Evolutionary conservation across 129 eudicot genomes (phyloP).

Genomic region (Centrapalus pauciflorus): DNA sequence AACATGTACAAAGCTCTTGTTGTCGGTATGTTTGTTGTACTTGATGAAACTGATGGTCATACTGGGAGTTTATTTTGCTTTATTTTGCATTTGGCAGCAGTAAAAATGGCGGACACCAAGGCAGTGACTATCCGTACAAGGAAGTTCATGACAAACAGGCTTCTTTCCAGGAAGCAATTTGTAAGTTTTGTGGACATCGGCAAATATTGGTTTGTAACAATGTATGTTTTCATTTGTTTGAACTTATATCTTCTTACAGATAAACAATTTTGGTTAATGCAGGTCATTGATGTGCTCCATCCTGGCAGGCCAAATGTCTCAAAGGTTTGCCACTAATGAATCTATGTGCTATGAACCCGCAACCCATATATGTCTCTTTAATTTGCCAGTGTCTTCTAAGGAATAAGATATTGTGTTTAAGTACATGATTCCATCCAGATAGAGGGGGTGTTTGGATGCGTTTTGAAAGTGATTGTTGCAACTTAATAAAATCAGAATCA

Average conservation of each 20-base stretch:
- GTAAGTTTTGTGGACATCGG: conserved; percentile 23
- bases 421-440: no score
- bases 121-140: conserved; percentile 76
- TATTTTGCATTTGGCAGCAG: not conserved
- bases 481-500: no score
- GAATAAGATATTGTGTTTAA: no score
- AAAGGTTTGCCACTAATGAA: conserved; percentile 43
- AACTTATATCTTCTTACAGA: not conserved
- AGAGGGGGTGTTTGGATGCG: no score
- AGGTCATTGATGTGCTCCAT: conserved; percentile 80
- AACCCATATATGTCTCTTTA: no score
- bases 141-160: conserved; percentile 85
- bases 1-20: not conserved
- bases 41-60: not conserved
- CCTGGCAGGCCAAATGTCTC: conserved; percentile 82
- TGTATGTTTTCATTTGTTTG: not conserved
- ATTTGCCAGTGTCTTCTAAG: no score
- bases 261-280: not conserved
- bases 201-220: not conserved
- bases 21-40: not conserved
- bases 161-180: conserved; percentile 78
- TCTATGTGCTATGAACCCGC: no score
- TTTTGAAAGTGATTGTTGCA: no score
- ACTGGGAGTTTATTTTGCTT: not conserved
- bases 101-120: conserved; percentile 64